Evolutionary conservation across 208 protist species (phyloP).

Genomic region (Giardia duodenalis): DNA sequence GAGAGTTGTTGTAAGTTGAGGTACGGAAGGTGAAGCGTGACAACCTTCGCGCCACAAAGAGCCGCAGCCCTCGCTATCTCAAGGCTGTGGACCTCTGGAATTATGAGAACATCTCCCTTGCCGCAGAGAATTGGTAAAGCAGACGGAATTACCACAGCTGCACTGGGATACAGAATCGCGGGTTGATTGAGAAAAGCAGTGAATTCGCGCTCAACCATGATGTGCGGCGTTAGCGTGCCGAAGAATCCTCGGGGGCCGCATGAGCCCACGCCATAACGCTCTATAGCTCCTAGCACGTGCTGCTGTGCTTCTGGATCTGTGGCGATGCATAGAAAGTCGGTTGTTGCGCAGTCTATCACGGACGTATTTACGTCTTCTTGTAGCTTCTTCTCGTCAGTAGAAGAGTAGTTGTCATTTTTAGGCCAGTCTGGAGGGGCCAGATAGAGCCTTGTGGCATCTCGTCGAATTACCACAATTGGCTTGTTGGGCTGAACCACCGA

Average conservation of each 20-base stretch:
- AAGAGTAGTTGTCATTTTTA: too few species aligned
- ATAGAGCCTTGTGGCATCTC: too few species aligned
- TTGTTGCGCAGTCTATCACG: not conserved
- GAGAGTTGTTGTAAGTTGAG: too few species aligned
- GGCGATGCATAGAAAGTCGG: not conserved
- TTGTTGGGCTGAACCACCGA: too few species aligned
- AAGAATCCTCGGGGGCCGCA: constrained; percentile 15
- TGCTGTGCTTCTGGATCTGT: not conserved
- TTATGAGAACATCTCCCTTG: not conserved
- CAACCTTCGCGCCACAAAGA: not conserved
- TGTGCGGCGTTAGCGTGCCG: constrained; percentile 21
- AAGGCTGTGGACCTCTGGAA: not conserved
- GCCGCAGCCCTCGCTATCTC: not conserved
- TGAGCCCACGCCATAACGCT: constrained; percentile 2
- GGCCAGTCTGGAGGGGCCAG: too few species aligned
- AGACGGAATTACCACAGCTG: not conserved
- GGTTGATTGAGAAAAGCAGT: not conserved
- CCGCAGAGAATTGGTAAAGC: not conserved
- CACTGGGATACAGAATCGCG: not conserved
- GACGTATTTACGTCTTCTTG: too few species aligned
- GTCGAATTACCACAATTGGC: too few species aligned
- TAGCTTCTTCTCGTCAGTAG: too few species aligned
- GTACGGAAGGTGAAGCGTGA: not conserved
- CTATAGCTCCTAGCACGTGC: not conserved
- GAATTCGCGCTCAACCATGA: not conserved